Conservation (phyloP, 192 early-diverging fungal species). For the Entophlyctis helioformis region DNA sequence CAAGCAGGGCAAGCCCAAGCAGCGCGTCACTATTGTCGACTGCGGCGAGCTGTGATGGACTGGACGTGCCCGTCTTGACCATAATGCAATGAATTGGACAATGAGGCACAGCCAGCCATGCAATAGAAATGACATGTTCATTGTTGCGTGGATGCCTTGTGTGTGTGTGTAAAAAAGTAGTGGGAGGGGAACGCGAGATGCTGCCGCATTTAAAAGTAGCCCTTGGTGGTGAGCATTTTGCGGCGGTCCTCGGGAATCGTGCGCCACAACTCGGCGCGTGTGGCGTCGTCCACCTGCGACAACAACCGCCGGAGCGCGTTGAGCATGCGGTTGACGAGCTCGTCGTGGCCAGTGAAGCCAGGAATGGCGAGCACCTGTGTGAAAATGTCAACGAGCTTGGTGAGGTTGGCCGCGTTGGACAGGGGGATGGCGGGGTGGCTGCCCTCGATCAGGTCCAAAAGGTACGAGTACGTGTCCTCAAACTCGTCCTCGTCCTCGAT, state of each 20-base stretch:
- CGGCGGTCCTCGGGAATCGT: constrained; percentile 1
- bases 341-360: not conserved
- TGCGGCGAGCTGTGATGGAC: constrained; percentile 34
- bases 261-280: constrained; percentile 4
- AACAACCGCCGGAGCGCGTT: constrained; percentile 1
- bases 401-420: constrained; percentile 46
- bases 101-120: no score
- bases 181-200: no score
- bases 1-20: constrained; percentile 31
- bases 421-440: constrained; percentile 53
- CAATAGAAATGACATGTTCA: no score
- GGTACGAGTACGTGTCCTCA: constrained; percentile 52
- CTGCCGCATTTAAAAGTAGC: constrained; percentile 1
- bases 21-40: constrained; percentile 45
- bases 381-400: constrained; percentile 45
- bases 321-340: not conserved
- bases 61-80: no score
- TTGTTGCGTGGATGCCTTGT: no score
- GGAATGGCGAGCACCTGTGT: constrained; percentile 35
- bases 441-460: constrained; percentile 10
- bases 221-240: constrained; percentile 1
- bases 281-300: not conserved
- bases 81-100: no score
- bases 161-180: no score
- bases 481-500: constrained; percentile 83